Conservation (phyloP, 2,329 filamentous ascomycete species). For the Myriangium duriaei region DNA sequence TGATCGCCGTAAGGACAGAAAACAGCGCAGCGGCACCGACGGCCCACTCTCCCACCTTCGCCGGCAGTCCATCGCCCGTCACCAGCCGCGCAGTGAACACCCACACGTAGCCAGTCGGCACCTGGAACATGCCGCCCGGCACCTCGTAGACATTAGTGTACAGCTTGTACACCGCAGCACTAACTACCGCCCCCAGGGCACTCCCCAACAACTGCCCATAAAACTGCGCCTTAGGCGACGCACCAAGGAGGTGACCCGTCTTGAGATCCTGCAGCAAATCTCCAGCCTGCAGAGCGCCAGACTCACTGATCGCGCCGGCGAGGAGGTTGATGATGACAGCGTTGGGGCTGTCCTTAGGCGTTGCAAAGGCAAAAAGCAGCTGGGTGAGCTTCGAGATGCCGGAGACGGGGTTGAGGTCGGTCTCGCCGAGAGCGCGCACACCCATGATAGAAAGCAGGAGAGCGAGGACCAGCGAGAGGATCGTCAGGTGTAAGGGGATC, state of each 20-base stretch:
- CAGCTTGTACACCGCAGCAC: slow-evolving; percentile 74
- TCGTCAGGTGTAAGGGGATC: slow-evolving; percentile 68
- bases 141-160: slow-evolving; percentile 86
- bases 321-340: slow-evolving; percentile 92
- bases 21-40: slow-evolving; percentile 64
- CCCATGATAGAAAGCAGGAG: slow-evolving; percentile 55
- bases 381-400: slow-evolving; percentile 96
- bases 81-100: slow-evolving; percentile 91
- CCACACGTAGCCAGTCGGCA: slow-evolving; percentile 93
- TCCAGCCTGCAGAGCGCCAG: slow-evolving; percentile 81
- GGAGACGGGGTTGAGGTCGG: slow-evolving; percentile 89
- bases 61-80: slow-evolving; percentile 75
- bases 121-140: slow-evolving; percentile 80
- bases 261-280: slow-evolving; percentile 97
- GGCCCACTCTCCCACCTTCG: slow-evolving; percentile 72
- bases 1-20: slow-evolving; percentile 53
- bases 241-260: slow-evolving; percentile 84
- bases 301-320: slow-evolving; percentile 76
- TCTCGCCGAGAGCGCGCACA: slow-evolving; percentile 58
- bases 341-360: slow-evolving; percentile 66
- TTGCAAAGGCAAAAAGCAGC: slow-evolving; percentile 83
- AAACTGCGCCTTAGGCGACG: slow-evolving; percentile 88
- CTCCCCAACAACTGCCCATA: slow-evolving; percentile 91
- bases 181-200: slow-evolving; percentile 72
- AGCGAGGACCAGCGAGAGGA: slow-evolving; percentile 67